Conservation (phyloP, 495 filamentous ascomycete species). For the Polyplosphaeria fusca region DNA sequence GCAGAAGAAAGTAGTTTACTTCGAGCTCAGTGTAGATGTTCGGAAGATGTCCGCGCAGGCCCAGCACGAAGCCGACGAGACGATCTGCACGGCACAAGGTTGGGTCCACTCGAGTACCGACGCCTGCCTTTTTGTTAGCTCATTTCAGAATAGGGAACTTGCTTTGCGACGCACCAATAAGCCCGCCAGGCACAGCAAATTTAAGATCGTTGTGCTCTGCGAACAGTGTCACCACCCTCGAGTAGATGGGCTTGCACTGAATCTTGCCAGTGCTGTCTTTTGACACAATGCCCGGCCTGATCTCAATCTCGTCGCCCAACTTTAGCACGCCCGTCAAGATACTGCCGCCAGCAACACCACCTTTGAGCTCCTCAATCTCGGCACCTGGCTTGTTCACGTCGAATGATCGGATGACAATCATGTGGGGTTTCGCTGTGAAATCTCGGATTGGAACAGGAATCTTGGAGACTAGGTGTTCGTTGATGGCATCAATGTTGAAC, state of each 20-base stretch:
- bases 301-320: conserved; percentile 96
- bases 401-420: conserved; percentile 98
- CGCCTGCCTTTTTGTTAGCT: conserved; percentile 53
- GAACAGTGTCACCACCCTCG: conserved; percentile 87
- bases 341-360: conserved; percentile 95
- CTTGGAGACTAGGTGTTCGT: conserved; percentile 85
- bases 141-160: not conserved
- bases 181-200: conserved; percentile 92
- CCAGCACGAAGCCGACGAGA: conserved; percentile 96
- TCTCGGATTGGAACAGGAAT: conserved; percentile 89
- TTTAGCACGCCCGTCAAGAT: conserved; percentile 95
- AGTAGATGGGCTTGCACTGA: conserved; percentile 95
- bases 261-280: conserved; percentile 91
- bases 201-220: conserved; percentile 97
- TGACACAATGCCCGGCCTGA: conserved; percentile 90
- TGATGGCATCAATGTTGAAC: conserved; percentile 98
- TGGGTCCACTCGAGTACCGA: conserved; percentile 93
- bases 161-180: conserved; percentile 58
- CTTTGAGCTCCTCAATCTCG: conserved; percentile 98
- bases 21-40: conserved; percentile 96
- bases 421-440: conserved; percentile 85
- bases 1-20: conserved; percentile 97
- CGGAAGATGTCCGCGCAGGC: conserved; percentile 84
- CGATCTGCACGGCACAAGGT: conserved; percentile 98
- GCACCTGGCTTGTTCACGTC: conserved; percentile 99